Base-by-base conservation (phyloP, 2,329 filamentous ascomycete genomes). In the Fusarium transvaalense region DNA sequence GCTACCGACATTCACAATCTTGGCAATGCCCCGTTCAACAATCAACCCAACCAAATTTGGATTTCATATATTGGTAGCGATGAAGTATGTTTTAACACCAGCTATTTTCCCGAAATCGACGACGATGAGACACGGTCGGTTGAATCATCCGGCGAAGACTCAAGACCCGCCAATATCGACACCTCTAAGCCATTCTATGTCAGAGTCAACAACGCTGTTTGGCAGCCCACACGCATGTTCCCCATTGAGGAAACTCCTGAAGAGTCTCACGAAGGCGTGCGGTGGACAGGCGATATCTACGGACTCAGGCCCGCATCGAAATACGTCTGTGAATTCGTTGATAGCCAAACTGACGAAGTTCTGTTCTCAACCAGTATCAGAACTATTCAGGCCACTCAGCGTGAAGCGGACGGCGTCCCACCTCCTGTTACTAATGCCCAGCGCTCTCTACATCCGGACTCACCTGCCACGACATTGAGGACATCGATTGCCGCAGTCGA, bases 51-150 rank as follows among this genome's bases (percentile, higher is more conserved):
- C 72, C 89, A 92, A 76, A 90, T 94, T 76, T 94, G 92, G 91
- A 91, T 94, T 75, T 91, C 89, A 64, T 92, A 93, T 76, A 89
- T 95, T 73, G 91, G 91, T 21, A 89, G 90, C 76, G 91, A 92
- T 73, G 91, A 93, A 78, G 88, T 94, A 68, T 90, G 87, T 79
- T 94, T 94, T 79, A 90, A 86, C 78, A 91, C 90, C 21, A 92
- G 89, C 78, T 84, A 86, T 76, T 91, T 91, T 71, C 81, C 84
- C 12, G 79, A 83, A 47, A 78, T 81, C 50, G 78, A 79, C 61
- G 78, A 82, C 73, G 73, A 74, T 13, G 68, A 68, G 35, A 61
- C 61, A 41, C 51, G 78, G 17, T 56, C 72, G 8, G 63, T 71
- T 29, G 67, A 68, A 27, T 61, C 64, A 64, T 75, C 77, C 52